Evolutionary conservation across 192 early-diverging fungal genomes (phyloP).

Genomic region (Coemansia sp.): DNA sequence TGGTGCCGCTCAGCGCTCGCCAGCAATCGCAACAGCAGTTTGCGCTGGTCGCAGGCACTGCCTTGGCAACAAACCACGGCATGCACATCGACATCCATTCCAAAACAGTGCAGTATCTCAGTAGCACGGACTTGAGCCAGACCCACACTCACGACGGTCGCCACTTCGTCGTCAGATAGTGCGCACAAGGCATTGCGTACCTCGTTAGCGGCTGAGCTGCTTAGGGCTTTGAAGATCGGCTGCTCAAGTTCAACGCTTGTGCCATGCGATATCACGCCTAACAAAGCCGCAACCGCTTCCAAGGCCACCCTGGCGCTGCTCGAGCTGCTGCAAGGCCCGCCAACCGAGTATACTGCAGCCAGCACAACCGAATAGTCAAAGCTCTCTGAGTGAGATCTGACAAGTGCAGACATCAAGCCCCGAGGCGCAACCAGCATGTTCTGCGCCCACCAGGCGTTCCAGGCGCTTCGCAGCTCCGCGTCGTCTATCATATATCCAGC

Average conservation of each 20-base stretch:
- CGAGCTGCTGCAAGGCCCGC: conserved; percentile 13
- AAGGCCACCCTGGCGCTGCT: background rate
- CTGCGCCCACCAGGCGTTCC: conserved; percentile 28
- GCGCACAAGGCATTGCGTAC: background rate
- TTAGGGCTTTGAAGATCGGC: background rate
- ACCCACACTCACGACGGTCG: background rate
- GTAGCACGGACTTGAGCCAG: conserved; percentile 5
- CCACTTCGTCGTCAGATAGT: background rate
- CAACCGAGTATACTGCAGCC: conserved; percentile 15
- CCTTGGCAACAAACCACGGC: conserved; percentile 14
- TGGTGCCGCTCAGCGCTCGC: conserved; percentile 6
- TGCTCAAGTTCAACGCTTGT: background rate
- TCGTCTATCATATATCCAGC: background rate
- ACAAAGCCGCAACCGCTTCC: background rate
- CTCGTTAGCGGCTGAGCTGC: background rate
- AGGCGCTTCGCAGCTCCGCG: conserved; percentile 11
- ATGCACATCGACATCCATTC: conserved; percentile 10
- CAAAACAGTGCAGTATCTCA: background rate
- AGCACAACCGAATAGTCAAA: conserved; percentile 20
- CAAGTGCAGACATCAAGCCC: background rate
- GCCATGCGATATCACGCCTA: background rate
- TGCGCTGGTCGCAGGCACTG: conserved; percentile 11
- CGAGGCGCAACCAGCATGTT: conserved; percentile 13
- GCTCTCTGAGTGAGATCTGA: background rate
- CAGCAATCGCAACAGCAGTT: conserved; percentile 13